These are phyloP conservation scores for Akanthomyces lecanii DNA, from an alignment of 2,329 filamentous ascomycete genomes.

Conservation along the genomic window DNA sequence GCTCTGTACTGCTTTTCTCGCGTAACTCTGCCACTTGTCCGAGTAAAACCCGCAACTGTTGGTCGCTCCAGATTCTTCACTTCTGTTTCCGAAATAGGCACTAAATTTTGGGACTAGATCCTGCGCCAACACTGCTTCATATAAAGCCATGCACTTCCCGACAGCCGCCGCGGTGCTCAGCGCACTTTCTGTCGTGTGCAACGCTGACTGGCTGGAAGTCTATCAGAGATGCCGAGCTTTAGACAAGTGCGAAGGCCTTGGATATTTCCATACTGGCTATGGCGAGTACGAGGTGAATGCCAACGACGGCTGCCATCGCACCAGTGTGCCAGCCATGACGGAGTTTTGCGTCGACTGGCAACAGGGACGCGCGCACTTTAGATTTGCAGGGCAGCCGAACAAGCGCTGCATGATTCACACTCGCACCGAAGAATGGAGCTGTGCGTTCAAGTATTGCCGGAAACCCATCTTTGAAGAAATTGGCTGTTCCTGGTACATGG, in stretches of 20 bases:
- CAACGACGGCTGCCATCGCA: slow-evolving; percentile 16
- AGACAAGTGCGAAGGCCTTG: slow-evolving; percentile 9
- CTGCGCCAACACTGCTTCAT: too few species aligned
- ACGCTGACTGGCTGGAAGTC: background rate
- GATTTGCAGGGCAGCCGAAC: slow-evolving; percentile 9
- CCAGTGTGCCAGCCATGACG: slow-evolving; percentile 14
- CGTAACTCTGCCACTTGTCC: background rate
- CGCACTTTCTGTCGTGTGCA: background rate
- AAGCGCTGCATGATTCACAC: slow-evolving; percentile 16
- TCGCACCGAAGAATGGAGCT: background rate
- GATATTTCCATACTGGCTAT: slow-evolving; percentile 26
- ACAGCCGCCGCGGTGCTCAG: background rate
- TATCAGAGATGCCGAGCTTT: background rate
- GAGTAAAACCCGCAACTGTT: background rate
- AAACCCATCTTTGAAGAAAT: background rate
- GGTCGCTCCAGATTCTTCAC: background rate
- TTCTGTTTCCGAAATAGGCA: background rate
- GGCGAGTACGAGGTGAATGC: slow-evolving; percentile 15
- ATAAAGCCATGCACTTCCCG: background rate
- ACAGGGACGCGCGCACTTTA: slow-evolving; percentile 13
- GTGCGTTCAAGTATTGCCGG: background rate
- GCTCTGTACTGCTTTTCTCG: background rate
- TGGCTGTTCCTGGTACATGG: slow-evolving; percentile 2
- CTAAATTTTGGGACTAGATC: background rate
- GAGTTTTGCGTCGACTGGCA: slow-evolving; percentile 18